Evolutionary conservation across 2,329 filamentous ascomycete genomes (phyloP), one percentile per base, ranked within the genome.

Genomic region (Thelonectria blattea): DNA sequence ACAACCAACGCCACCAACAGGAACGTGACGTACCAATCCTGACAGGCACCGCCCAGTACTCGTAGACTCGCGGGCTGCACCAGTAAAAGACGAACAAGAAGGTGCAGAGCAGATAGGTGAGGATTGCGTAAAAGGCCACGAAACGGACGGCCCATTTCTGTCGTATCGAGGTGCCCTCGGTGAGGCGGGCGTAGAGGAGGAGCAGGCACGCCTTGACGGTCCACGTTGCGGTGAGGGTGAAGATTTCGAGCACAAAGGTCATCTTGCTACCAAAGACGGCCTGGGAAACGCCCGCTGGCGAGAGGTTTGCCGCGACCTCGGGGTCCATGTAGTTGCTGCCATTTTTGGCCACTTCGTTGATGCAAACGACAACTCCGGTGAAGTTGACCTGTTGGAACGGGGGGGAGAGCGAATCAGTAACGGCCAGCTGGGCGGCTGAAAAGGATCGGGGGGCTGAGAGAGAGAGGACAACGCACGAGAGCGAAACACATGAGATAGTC

Each of bases 401-500:
- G n/a, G n/a, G 30, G 43, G 9, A 8, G 24, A 58, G 15, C 62
- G 56, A 34, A 62, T 61, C 52, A 68, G 45, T 39, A 32, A 27
- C 3, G 41, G 17, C 22, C 7, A 37, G 34, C 1, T 32, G 34
- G 42, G 11, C 14, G 15, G 4, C n/a, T n/a, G n/a, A n/a, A 11
- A n/a, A 18, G 9, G 17, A 24, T 15, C 32, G n/a, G 15, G n/a
- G 15, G n/a, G 11, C 15, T 18, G 3, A n/a, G n/a, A n/a, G n/a
- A n/a, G n/a, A n/a, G n/a, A n/a, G 15, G 68, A 1, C 9, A 30
- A 75, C 62, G 12, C 62, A 78, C 75, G 18, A 82, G 73, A 8
- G 81, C 79, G 56, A 85, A 75, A 9, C 82, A 43, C 83, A 87
- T 87, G 22, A 85, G 73, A 67, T 80, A 86, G 68, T 88, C 85